Base-by-base conservation (phyloP, 1,139 yeast genomes). In the Hansenula sp. region DNA sequence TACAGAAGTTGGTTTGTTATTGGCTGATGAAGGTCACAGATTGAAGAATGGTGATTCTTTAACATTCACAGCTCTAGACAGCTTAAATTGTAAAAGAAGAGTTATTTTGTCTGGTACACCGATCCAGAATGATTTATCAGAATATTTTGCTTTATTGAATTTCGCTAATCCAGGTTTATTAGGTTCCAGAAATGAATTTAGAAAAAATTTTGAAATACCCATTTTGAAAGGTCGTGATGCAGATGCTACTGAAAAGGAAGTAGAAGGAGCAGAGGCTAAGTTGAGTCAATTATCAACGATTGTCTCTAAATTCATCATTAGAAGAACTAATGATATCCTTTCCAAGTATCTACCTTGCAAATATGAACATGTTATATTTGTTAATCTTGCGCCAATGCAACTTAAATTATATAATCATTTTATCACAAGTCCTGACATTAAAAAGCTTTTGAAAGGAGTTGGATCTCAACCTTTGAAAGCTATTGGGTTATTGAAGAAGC, bases 11-110 rank as follows among this genome's bases (percentile, higher is more conserved):
- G 99, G 99, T 0, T 67, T 92, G 32, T 69, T 92, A 67, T 66
- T 92, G 32, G 96, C 97, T 6, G 99, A 92, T 58, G 99, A 92
- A 63, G 99, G 98, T 9, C 99, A 92, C 61, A 71, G 98, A 44
- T 71, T 92, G 53, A 92, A 92, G 57, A 92, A 94, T 60, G 96
- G 96, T 21, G 98, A 92, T 29, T 89, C 97, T 0, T 74, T 85
- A 43, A 94, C 98, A 0, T 92, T 90, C 55, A 87, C 90, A 0
- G 89, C 97, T 0, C 69, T 92, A 39, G 84, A 88, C 57, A 78
- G 92, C 13, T 71, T 92, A 40, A 78, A 82, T 40, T 92, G 96
- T 59, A 81, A 82, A 39, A 70, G 98, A 55, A 74, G 99, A 50
- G 97, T 92, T 10, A 92, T 92, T 48, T 66, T 92, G 28, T 88